Evolutionary conservation across 1,284 basidiomycete genomes (phyloP).

Genomic region (Ustanciosporium gigantosporum): DNA sequence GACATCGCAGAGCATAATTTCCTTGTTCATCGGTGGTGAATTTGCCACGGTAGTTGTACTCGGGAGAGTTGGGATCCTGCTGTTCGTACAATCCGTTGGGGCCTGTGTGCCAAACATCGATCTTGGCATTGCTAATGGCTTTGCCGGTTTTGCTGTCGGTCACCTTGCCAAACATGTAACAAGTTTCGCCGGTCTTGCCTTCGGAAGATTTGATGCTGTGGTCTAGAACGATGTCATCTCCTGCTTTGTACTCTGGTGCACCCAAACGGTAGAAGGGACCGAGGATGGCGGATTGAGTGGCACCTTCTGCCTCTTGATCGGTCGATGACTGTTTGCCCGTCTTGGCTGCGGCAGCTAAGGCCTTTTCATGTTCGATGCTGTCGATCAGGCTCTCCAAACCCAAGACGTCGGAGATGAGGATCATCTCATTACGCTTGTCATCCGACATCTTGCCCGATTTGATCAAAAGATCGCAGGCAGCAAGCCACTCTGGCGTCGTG

Average conservation of each 20-base stretch:
- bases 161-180: slow-evolving; percentile 57
- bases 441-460: slow-evolving; percentile 60
- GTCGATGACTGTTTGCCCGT: slow-evolving; percentile 17
- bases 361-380: slow-evolving; percentile 25
- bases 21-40: slow-evolving; percentile 61
- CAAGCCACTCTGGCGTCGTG: slow-evolving; percentile 61
- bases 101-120: slow-evolving; percentile 62
- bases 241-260: slow-evolving; percentile 57
- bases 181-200: slow-evolving; percentile 52
- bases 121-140: slow-evolving; percentile 57
- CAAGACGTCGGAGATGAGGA: slow-evolving; percentile 62
- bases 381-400: slow-evolving; percentile 62
- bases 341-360: slow-evolving; percentile 8
- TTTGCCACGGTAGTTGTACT: slow-evolving; percentile 57
- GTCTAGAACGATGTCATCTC: slow-evolving; percentile 44
- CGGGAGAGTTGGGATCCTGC: slow-evolving; percentile 60
- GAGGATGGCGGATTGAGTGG: slow-evolving; percentile 57
- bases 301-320: slow-evolving; percentile 1
- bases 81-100: slow-evolving; percentile 63
- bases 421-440: slow-evolving; percentile 62
- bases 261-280: slow-evolving; percentile 60
- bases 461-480: slow-evolving; percentile 60
- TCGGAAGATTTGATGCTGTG: slow-evolving; percentile 51
- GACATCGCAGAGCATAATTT: slow-evolving; percentile 54
- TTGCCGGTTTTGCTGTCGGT: slow-evolving; percentile 54